These are phyloP conservation scores for Obba rivulosa DNA, from an alignment of 768 basidiomycete species.

Conservation along the genomic window DNA sequence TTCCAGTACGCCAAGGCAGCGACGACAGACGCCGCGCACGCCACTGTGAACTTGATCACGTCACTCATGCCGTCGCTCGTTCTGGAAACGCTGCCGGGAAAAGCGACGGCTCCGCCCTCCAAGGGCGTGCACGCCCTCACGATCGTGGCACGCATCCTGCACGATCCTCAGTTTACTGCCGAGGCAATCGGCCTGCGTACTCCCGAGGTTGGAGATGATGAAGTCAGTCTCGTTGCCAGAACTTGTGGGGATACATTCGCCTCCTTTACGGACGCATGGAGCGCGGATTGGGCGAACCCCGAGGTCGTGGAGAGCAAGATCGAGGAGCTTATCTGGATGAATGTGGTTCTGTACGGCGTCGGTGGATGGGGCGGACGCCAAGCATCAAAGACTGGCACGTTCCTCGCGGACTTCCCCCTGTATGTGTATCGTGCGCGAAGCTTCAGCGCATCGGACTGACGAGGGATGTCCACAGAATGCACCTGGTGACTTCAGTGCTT, in stretches of 20 bases:
- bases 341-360: conserved; percentile 44
- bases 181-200: conserved; percentile 5
- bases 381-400: conserved; percentile 21
- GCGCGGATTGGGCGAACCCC: conserved; percentile 11
- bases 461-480: conserved; percentile 45
- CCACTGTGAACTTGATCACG: conserved; percentile 1
- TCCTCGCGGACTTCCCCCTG: conserved; percentile 54
- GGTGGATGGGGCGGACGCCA: conserved; percentile 45
- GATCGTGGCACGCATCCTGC: conserved; percentile 49
- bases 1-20: conserved; percentile 10
- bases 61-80: conserved; percentile 7
- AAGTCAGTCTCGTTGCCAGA: background rate
- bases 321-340: conserved; percentile 57
- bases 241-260: conserved; percentile 4
- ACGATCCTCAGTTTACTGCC: conserved; percentile 32
- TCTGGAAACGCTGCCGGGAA: background rate
- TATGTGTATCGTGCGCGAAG: conserved; percentile 26
- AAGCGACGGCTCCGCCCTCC: background rate
- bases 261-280: conserved; percentile 10
- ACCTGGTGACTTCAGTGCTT: conserved; percentile 58
- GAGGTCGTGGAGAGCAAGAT: conserved; percentile 43
- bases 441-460: conserved; percentile 7
- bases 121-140: conserved; percentile 39
- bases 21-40: background rate
- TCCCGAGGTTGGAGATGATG: background rate